These are phyloP conservation scores for Oryza glumipatula DNA, from an alignment of 176 grass and related monocot genomes.

Conservation along the genomic window DNA sequence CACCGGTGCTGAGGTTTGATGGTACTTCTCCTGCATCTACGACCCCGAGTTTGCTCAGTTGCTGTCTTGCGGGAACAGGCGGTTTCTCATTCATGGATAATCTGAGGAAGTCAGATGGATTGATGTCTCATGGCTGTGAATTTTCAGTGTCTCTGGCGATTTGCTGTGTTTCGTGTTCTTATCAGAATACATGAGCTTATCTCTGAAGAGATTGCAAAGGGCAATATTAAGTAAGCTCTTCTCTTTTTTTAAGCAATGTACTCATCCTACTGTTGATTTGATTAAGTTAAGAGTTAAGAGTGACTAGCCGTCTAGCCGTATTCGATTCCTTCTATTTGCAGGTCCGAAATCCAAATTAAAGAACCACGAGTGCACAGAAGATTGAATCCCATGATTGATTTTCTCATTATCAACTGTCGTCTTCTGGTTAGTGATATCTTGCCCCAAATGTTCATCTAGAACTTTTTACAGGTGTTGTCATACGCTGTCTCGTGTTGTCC, in stretches of 20 bases:
- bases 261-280: neutral
- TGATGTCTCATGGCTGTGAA: neutral
- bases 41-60: neutral
- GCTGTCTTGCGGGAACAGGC: neutral
- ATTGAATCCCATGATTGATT: neutral
- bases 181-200: neutral
- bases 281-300: too few relatives aligned
- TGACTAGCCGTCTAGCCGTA: neutral
- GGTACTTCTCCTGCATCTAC: neutral
- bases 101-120: neutral
- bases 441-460: conserved; percentile 15
- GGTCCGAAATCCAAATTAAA: neutral
- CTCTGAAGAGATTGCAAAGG: neutral
- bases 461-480: neutral
- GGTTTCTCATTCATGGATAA: neutral
- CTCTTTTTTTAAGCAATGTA: neutral
- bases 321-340: neutral
- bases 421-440: conserved; percentile 1
- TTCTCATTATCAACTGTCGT: neutral
- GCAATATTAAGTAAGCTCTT: neutral
- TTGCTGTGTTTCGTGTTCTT: neutral
- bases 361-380: neutral
- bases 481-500: neutral
- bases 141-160: neutral
- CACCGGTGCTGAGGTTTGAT: neutral